Conservation (phyloP, 306 rosid species). For the Pachyrhizus erosus region DNA sequence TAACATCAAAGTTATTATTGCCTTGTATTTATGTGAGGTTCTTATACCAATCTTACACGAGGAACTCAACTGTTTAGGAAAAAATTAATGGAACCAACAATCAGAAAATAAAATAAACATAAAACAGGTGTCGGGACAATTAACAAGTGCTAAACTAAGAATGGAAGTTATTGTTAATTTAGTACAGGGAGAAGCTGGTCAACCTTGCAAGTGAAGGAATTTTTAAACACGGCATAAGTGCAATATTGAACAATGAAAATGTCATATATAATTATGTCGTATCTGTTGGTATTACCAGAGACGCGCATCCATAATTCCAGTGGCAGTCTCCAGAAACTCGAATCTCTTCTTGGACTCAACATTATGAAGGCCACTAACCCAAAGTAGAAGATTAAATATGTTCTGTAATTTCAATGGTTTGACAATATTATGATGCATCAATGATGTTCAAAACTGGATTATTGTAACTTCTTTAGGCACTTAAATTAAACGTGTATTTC, state of each 20-base stretch:
- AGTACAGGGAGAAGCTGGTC: too few species aligned
- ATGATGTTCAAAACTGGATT: neutral
- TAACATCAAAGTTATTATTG: too few species aligned
- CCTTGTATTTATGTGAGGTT: too few species aligned
- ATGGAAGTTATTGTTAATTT: too few species aligned
- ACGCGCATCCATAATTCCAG: conserved; percentile 77
- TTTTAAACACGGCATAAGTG: conserved; percentile 9
- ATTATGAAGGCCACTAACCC: conserved; percentile 67
- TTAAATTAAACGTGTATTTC: neutral
- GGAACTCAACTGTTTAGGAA: too few species aligned
- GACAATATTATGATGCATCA: neutral
- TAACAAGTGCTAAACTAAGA: too few species aligned
- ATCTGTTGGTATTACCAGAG: conserved; percentile 74
- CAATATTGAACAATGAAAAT: conserved; percentile 3
- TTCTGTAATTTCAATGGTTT: conserved; percentile 1
- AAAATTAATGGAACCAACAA: too few species aligned
- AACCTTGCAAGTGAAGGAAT: conserved; percentile 45
- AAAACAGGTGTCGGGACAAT: too few species aligned
- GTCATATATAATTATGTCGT: neutral
- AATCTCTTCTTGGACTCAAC: conserved; percentile 71
- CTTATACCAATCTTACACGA: too few species aligned
- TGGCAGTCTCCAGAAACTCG: conserved; percentile 75
- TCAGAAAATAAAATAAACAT: too few species aligned
- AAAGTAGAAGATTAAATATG: conserved; percentile 33
- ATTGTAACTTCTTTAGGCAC: neutral